These are phyloP conservation scores for Arctium lappa DNA, from an alignment of 129 eudicot species.

Conservation along the genomic window DNA sequence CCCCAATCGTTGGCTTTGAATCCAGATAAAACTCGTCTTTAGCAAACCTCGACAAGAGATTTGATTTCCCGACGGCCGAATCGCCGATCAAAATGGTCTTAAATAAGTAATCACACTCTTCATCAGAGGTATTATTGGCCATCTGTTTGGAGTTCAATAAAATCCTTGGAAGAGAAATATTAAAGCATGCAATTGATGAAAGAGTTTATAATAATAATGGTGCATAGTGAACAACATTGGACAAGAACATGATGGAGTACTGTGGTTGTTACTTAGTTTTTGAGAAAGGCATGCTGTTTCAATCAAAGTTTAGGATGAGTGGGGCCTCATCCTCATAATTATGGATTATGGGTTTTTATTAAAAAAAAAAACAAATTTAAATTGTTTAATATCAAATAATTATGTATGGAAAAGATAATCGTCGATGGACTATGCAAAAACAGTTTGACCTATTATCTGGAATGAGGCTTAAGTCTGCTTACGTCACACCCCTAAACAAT, in stretches of 20 bases:
- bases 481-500: neutral
- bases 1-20: conserved; percentile 83
- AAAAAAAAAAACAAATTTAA: neutral
- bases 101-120: conserved; percentile 79
- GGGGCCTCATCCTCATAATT: conserved; percentile 18
- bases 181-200: conserved; percentile 17
- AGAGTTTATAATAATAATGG: neutral
- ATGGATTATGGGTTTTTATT: neutral
- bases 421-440: neutral
- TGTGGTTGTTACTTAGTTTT: conserved; percentile 31
- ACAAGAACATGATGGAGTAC: conserved; percentile 29
- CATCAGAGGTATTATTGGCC: conserved; percentile 38
- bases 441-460: neutral
- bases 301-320: conserved; percentile 22
- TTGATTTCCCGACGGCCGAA: conserved; percentile 78
- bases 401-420: neutral
- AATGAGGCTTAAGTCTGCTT: neutral
- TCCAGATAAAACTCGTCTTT: conserved; percentile 63
- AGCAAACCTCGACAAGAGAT: conserved; percentile 68
- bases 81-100: conserved; percentile 75
- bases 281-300: conserved; percentile 37
- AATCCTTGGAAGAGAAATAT: neutral
- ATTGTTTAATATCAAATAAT: neutral
- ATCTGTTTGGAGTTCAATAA: conserved; percentile 6
- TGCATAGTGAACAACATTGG: conserved; percentile 17